Conservation (phyloP, 2,329 filamentous ascomycete genomes). For the Xylariaceae sp. region DNA sequence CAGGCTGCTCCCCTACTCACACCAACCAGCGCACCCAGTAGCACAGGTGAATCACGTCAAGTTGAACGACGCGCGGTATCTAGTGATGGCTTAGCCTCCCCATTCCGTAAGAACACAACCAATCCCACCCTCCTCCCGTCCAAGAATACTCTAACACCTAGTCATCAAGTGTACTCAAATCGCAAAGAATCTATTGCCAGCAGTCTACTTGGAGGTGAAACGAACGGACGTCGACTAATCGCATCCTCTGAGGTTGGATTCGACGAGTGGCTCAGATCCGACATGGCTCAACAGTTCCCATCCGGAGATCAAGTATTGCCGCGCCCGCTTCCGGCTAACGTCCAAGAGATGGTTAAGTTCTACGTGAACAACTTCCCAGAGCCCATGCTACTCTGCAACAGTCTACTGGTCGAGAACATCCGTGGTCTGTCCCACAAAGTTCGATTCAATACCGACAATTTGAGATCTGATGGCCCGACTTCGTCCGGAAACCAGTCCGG, state of each 20-base stretch:
- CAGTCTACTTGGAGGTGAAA: background rate
- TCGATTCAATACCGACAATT: conserved; percentile 33
- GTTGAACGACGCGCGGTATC: background rate
- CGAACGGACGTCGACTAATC: background rate
- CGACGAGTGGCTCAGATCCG: conserved; percentile 26
- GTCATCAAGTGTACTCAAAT: background rate
- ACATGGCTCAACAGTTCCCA: conserved; percentile 22
- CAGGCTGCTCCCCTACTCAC: background rate
- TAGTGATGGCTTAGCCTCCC: background rate
- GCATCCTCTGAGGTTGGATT: conserved; percentile 21
- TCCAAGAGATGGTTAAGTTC: conserved; percentile 50
- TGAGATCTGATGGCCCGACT: conserved; percentile 18
- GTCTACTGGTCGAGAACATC: conserved; percentile 53
- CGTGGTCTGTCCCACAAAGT: conserved; percentile 51
- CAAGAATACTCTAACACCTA: background rate
- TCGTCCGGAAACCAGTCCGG: conserved; percentile 15
- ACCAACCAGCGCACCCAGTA: background rate
- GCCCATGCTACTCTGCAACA: conserved; percentile 52
- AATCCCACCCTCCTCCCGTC: background rate
- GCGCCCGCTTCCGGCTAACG: conserved; percentile 48
- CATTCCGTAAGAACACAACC: background rate
- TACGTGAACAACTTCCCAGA: conserved; percentile 54
- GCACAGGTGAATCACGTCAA: background rate
- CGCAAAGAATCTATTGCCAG: background rate
- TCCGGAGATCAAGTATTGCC: conserved; percentile 31